A percentile compares a stretch with the other conserved stretches of the same genome.
Evolutionary conservation across 352 stramenopile genomes (phyloP).

Genomic region (Aphanomyces stellatus): DNA sequence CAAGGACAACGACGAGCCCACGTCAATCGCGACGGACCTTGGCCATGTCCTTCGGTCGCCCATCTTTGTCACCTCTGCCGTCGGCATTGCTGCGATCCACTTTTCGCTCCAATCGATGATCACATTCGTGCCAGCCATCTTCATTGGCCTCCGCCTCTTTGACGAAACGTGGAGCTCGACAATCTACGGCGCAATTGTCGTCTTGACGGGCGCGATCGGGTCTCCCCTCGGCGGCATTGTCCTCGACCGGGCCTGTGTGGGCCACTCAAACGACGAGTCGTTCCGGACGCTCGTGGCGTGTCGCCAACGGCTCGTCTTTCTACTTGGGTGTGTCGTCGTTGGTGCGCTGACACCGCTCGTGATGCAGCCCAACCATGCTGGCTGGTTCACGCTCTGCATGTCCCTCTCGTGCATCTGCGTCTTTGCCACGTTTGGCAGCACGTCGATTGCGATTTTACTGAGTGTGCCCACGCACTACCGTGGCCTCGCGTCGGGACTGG

Average conservation of each 20-base stretch:
- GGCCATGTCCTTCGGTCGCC: slow-evolving; percentile 14
- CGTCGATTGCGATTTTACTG: slow-evolving; percentile 86
- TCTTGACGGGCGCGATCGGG: slow-evolving; percentile 9
- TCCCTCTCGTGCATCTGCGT: slow-evolving; percentile 46
- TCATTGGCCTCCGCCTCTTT: slow-evolving; percentile 8
- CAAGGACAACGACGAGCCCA: not conserved
- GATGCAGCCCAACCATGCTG: slow-evolving; percentile 44
- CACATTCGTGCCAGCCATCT: slow-evolving; percentile 3
- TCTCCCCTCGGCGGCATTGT: slow-evolving; percentile 41
- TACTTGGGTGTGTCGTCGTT: slow-evolving; percentile 28
- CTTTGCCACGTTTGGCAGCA: slow-evolving; percentile 54
- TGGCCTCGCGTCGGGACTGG: slow-evolving; percentile 82
- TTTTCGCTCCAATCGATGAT: slow-evolving; percentile 29
- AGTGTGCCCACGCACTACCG: slow-evolving; percentile 82
- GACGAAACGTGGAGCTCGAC: not conserved
- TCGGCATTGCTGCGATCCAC: slow-evolving; percentile 33
- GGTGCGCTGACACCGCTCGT: slow-evolving; percentile 38
- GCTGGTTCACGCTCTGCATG: slow-evolving; percentile 49
- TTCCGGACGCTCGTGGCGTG: not conserved
- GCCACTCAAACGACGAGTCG: not conserved
- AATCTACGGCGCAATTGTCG: slow-evolving; percentile 2
- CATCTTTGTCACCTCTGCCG: slow-evolving; percentile 28
- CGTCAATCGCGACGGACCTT: not conserved
- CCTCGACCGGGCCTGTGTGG: slow-evolving; percentile 1
- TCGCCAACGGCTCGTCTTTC: slow-evolving; percentile 33